Evolutionary conservation across 345 rosid species (phyloP).

Genomic region (Arabis hirsuta): DNA sequence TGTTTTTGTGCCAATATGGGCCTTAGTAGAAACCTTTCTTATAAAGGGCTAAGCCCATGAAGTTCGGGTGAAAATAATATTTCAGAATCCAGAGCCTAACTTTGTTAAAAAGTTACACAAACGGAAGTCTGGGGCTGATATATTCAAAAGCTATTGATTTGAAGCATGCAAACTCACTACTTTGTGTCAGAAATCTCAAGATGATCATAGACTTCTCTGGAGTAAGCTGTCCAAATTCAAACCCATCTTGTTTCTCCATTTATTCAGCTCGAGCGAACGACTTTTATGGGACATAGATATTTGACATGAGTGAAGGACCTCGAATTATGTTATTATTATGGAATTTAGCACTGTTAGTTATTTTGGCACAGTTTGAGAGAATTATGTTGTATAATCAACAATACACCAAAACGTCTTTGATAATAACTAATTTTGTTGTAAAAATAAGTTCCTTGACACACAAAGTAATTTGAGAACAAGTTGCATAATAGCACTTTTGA

Average conservation of each 20-base stretch:
- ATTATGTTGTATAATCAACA: too few relatives aligned
- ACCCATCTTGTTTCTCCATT: constrained; percentile 51
- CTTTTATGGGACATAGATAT: too few relatives aligned
- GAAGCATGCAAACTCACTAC: constrained; percentile 60
- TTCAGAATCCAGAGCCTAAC: neutral
- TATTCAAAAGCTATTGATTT: constrained; percentile 39
- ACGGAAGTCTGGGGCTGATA: constrained; percentile 21
- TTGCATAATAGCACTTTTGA: constrained; percentile 17
- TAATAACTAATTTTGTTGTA: neutral
- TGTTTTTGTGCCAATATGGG: too few relatives aligned
- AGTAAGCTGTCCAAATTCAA: constrained; percentile 48
- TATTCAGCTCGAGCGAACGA: constrained; percentile 25
- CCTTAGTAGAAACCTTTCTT: too few relatives aligned
- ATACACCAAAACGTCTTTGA: constrained; percentile 4
- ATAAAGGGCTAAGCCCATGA: too few relatives aligned
- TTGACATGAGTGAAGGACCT: too few relatives aligned
- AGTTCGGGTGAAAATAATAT: too few relatives aligned
- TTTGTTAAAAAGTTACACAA: neutral
- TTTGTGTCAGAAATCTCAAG: constrained; percentile 64
- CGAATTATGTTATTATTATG: too few relatives aligned
- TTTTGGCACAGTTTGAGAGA: too few relatives aligned
- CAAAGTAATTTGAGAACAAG: constrained; percentile 8
- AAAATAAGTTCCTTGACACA: constrained; percentile 7
- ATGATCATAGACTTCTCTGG: constrained; percentile 48
- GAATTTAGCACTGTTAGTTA: too few relatives aligned